A percentile compares a stretch with the other conserved stretches of the same genome.
Evolutionary conservation across 2,329 filamentous ascomycete species (phyloP).

Genomic region (Fusarium sp.): DNA sequence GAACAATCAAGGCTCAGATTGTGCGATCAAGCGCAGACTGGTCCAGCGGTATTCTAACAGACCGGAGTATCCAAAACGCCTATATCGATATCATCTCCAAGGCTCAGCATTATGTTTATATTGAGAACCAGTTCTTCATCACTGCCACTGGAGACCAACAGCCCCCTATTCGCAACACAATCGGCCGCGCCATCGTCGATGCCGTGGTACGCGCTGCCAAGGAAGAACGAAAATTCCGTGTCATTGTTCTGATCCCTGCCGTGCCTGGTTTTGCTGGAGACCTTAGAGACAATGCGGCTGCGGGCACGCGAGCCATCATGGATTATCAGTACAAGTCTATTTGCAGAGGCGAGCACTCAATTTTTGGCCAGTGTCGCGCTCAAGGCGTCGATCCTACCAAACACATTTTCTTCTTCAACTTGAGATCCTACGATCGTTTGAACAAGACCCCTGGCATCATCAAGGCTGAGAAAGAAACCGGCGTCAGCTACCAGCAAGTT

Average conservation of each 20-base stretch:
- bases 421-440: slow-evolving; percentile 91
- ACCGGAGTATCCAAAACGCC: slow-evolving; percentile 89
- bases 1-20: slow-evolving; percentile 84
- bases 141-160: slow-evolving; percentile 93
- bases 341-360: slow-evolving; percentile 89
- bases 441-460: slow-evolving; percentile 82
- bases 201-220: slow-evolving; percentile 85
- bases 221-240: slow-evolving; percentile 86
- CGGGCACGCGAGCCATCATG: slow-evolving; percentile 94
- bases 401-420: slow-evolving; percentile 93
- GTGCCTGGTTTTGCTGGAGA: slow-evolving; percentile 96
- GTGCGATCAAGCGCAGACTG: slow-evolving; percentile 93
- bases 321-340: slow-evolving; percentile 99
- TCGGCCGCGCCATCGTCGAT: slow-evolving; percentile 91
- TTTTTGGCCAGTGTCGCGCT: slow-evolving; percentile 80
- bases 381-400: slow-evolving; percentile 82
- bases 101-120: slow-evolving; percentile 94
- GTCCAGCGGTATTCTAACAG: slow-evolving; percentile 89
- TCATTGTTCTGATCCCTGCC: slow-evolving; percentile 91
- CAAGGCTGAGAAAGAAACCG: slow-evolving; percentile 83
- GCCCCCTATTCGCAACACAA: slow-evolving; percentile 85
- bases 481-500: slow-evolving; percentile 86
- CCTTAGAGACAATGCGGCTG: slow-evolving; percentile 83
- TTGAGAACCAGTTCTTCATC: slow-evolving; percentile 99
- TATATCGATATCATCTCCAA: slow-evolving; percentile 87